Percentiles rank a stretch among this genome's conserved stretches.
Evolutionary conservation across 2,329 filamentous ascomycete genomes (phyloP).

Genomic region (Colletotrichum lupini): DNA sequence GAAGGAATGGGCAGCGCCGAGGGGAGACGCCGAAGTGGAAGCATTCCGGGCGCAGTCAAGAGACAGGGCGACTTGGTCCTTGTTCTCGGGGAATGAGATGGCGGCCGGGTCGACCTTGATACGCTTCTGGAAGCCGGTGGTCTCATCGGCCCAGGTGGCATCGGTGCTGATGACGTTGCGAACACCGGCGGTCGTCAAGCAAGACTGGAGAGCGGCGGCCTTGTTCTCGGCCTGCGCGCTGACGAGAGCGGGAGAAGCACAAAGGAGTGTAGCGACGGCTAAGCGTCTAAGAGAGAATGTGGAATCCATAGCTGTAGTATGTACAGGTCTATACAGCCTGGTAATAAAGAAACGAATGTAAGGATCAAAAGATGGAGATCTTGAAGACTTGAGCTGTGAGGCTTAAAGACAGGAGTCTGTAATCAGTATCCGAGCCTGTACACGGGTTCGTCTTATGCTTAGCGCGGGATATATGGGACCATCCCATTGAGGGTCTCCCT

Average conservation of each 20-base stretch:
- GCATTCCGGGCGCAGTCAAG: constrained; percentile 35
- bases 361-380: neutral
- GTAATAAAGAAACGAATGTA: constrained; percentile 12
- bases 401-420: neutral
- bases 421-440: neutral
- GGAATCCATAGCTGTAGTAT: constrained; percentile 32
- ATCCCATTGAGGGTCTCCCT: neutral
- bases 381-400: neutral
- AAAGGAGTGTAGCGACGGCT: constrained; percentile 34
- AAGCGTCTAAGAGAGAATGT: constrained; percentile 33
- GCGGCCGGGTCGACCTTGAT: constrained; percentile 34
- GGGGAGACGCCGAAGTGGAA: constrained; percentile 27
- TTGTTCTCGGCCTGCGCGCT: constrained; percentile 26
- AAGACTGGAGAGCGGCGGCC: constrained; percentile 28
- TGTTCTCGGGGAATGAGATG: constrained; percentile 35
- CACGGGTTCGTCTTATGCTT: constrained; percentile 26
- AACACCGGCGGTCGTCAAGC: constrained; percentile 32
- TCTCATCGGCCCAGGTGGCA: constrained; percentile 26
- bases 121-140: constrained; percentile 33
- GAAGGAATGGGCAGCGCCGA: constrained; percentile 35
- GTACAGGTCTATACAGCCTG: constrained; percentile 6
- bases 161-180: constrained; percentile 34
- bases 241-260: constrained; percentile 24
- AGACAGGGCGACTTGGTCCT: constrained; percentile 31
- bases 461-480: constrained; percentile 5